Percentiles rank a stretch among this genome's conserved stretches.
These are phyloP conservation scores for Geotrichum australiense DNA, from an alignment of 1,139 yeast genomes.

Conservation along the genomic window DNA sequence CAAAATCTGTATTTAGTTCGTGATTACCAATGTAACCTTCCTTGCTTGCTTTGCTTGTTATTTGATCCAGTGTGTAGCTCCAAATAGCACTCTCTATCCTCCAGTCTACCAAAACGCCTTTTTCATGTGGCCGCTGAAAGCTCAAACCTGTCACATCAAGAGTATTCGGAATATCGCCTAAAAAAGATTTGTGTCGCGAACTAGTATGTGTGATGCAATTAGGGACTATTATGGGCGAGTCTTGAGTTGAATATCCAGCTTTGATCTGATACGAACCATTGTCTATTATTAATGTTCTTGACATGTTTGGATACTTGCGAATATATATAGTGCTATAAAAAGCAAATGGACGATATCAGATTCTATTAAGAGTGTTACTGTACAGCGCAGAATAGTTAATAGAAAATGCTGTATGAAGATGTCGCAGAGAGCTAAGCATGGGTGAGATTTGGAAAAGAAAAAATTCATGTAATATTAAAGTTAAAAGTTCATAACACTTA, in stretches of 20 bases:
- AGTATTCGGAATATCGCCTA: constrained; percentile 43
- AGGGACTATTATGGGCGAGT: constrained; percentile 45
- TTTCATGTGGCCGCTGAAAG: constrained; percentile 76
- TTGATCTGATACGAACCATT: constrained; percentile 86
- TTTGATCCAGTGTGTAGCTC: constrained; percentile 59
- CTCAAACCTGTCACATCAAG: constrained; percentile 70
- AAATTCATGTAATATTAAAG: no score
- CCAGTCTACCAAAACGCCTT: constrained; percentile 86
- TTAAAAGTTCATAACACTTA: no score
- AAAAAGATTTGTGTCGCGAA: constrained; percentile 59
- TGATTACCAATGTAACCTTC: not conserved
- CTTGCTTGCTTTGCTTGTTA: not conserved
- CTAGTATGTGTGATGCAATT: constrained; percentile 73
- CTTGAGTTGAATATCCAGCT: constrained; percentile 49
- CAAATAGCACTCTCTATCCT: constrained; percentile 86
- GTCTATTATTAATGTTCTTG: constrained; percentile 49
- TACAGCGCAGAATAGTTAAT: no score
- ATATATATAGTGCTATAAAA: no score
- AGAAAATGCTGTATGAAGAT: no score
- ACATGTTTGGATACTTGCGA: no score
- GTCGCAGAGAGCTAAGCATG: no score
- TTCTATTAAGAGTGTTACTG: no score
- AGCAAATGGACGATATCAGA: no score
- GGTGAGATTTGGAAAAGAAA: no score
- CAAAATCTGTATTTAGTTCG: constrained; percentile 31